Evolutionary conservation across 140 eudicot species (phyloP).

Genomic region (Ambrosia hybrid): DNA sequence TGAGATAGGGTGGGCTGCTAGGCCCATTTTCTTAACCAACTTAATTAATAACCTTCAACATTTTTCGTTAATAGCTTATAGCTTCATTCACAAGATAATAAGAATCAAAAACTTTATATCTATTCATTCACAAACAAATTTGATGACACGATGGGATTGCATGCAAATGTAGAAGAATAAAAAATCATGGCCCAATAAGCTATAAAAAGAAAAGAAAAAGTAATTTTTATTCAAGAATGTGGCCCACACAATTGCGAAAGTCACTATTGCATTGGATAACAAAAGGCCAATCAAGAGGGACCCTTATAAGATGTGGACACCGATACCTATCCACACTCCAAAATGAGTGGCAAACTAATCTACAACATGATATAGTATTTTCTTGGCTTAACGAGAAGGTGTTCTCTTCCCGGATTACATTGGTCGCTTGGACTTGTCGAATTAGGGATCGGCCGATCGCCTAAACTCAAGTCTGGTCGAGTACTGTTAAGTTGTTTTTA

Average conservation of each 20-base stretch:
- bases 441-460: background rate
- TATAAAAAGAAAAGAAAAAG: background rate
- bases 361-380: conserved; percentile 19
- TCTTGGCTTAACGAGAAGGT: background rate
- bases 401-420: background rate
- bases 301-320: conserved; percentile 34
- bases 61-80: background rate
- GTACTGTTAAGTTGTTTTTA: too few relatives aligned
- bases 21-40: conserved; percentile 23
- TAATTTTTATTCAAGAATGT: conserved; percentile 3
- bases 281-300: conserved; percentile 15
- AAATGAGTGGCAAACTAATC: conserved; percentile 39
- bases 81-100: conserved; percentile 7
- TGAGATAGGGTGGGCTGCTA: conserved; percentile 27
- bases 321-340: conserved; percentile 26
- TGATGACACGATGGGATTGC: background rate
- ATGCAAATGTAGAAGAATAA: conserved; percentile 7
- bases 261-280: conserved; percentile 30
- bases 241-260: conserved; percentile 17
- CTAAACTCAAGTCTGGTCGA: background rate
- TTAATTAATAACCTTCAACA: conserved; percentile 17
- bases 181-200: conserved; percentile 21
- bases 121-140: background rate
- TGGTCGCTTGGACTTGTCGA: background rate
- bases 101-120: conserved; percentile 5